Base-by-base conservation (phyloP, 495 filamentous ascomycete species). In the Penicillium lividum region DNA sequence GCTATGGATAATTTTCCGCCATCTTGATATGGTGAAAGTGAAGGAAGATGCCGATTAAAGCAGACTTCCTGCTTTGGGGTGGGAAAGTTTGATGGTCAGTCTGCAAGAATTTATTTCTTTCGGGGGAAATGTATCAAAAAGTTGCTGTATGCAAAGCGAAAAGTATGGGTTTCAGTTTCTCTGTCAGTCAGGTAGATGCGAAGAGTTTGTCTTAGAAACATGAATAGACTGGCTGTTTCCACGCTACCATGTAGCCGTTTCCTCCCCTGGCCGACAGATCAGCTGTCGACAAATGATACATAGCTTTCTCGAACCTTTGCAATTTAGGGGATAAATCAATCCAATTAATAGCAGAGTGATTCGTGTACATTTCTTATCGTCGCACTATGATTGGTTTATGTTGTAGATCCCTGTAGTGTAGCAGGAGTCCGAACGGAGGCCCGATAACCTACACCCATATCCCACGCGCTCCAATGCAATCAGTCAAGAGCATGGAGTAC, bases 1-100 rank as follows among this genome's bases (percentile, higher is more conserved):
- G 43, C 46, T 63, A 8, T 63, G 57, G 56, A 31, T 50, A 5
- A 33, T 63, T 0, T 68, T 66, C 38, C 55, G 55, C 6, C 34
- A 22, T 7, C 33, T 57, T 36, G 55, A 57, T 33, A 44, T n/a
- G 44, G 33, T 47, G 34, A 60, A 49, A 15, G 45, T 58, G 11
- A 57, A 50, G 3, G 54, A 57, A 29, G 43, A 48, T 4, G 8
- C 30, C 22, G 43, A 48, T 11, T 56, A 48, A 56, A 40, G 13
- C 36, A 40, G 13, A n/a, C 5, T 40, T n/a, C 15, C 13, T 40
- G 13, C 36, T n/a, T 40, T 15, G 36, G 0, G 36, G n/a, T 40
- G n/a, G 13, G 36, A 46, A 25, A 10, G 3, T 46, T 46, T 18
- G 33, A 34, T 34, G 4, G 8, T 34, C 11, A 3, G 33, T 34